phyloP scores from a whole-genome alignment of 225 moss, liverwort and hornwort genomes.

The Antitrichia curtipendula region DNA sequence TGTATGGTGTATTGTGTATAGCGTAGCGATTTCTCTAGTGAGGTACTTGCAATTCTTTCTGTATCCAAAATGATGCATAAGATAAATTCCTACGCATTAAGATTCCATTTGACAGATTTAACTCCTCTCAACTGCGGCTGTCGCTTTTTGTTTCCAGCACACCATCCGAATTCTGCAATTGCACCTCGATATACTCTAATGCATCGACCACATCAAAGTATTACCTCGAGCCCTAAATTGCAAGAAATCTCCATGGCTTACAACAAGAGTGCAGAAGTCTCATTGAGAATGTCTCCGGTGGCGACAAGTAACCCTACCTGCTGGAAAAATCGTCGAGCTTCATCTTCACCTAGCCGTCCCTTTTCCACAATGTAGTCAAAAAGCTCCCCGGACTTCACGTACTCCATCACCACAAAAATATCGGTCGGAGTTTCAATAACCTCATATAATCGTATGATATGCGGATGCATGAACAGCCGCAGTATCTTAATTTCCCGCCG shows the following conservation, averaged over 20 bases:
- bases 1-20: background rate
- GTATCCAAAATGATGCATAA: background rate
- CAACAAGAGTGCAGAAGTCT: background rate
- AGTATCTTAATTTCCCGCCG: conserved; percentile 45
- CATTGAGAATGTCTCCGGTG: background rate
- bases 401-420: conserved; percentile 49
- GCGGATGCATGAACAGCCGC: conserved; percentile 43
- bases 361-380: conserved; percentile 54
- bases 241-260: background rate
- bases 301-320: conserved; percentile 4
- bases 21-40: background rate
- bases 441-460: conserved; percentile 43
- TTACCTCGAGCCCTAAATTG: background rate
- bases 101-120: background rate
- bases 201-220: background rate
- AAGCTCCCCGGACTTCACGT: conserved; percentile 38
- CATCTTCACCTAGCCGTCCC: conserved; percentile 26
- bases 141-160: background rate
- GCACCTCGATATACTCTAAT: background rate
- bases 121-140: background rate
- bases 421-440: conserved; percentile 31
- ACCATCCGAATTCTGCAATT: background rate
- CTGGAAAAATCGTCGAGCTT: conserved; percentile 43
- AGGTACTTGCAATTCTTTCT: background rate
- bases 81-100: background rate